These are phyloP conservation scores for Gentiana straminea DNA, from an alignment of 257 asterid genomes.

Conservation along the genomic window DNA sequence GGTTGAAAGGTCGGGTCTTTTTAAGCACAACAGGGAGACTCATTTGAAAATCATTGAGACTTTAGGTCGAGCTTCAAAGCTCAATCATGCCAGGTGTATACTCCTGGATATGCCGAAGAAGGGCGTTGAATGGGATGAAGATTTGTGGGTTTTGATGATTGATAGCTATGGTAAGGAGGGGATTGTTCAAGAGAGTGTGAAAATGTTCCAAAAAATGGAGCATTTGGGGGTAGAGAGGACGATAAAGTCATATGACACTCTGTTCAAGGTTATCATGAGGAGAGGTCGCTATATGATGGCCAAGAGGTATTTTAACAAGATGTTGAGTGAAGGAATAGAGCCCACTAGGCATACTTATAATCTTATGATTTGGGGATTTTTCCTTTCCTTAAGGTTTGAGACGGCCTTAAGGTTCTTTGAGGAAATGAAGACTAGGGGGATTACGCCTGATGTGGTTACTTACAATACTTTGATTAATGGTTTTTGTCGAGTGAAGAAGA, in stretches of 20 bases:
- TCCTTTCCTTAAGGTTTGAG: slow-evolving; percentile 49
- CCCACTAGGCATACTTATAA: slow-evolving; percentile 74
- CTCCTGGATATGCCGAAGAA: slow-evolving; percentile 77
- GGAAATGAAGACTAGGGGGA: slow-evolving; percentile 75
- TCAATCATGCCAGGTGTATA: slow-evolving; percentile 85
- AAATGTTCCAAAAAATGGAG: slow-evolving; percentile 66
- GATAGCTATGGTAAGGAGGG: slow-evolving; percentile 76
- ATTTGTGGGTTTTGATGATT: slow-evolving; percentile 71
- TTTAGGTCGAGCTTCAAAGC: slow-evolving; percentile 61
- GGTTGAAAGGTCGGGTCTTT: slow-evolving; percentile 72
- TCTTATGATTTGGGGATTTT: slow-evolving; percentile 79
- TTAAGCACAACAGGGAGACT: slow-evolving; percentile 50
- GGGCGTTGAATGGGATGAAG: slow-evolving; percentile 87
- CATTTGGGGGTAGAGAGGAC: slow-evolving; percentile 65
- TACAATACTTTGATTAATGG: slow-evolving; percentile 83
- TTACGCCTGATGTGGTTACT: slow-evolving; percentile 59
- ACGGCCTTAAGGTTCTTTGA: slow-evolving; percentile 69
- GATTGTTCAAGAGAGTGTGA: slow-evolving; percentile 94
- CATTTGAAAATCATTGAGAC: slow-evolving; percentile 70
- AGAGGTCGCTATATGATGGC: slow-evolving; percentile 85
- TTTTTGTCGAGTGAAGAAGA: slow-evolving; percentile 42
- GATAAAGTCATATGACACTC: slow-evolving; percentile 49
- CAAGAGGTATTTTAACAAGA: slow-evolving; percentile 71
- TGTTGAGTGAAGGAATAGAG: slow-evolving; percentile 68
- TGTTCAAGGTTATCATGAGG: slow-evolving; percentile 71